Evolutionary conservation across 2,329 filamentous ascomycete species (phyloP).

Genomic region (Salinomyces thailandicus): DNA sequence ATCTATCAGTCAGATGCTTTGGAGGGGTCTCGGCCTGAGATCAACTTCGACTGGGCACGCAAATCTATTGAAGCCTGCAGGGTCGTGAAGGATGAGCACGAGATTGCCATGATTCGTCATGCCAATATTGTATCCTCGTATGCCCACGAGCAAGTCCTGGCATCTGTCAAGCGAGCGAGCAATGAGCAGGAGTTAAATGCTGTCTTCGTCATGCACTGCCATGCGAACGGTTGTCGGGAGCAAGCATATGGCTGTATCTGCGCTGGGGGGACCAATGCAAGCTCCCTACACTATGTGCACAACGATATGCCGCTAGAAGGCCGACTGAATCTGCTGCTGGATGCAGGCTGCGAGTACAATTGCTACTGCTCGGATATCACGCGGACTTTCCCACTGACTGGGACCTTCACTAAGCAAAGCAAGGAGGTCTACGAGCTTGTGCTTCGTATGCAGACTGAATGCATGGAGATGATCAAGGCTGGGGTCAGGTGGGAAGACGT

Average conservation of each 20-base stretch:
- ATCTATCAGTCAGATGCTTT: conserved; percentile 47
- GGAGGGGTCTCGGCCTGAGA: conserved; percentile 55
- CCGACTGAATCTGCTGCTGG: conserved; percentile 71
- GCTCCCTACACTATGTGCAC: conserved; percentile 78
- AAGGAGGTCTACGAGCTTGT: conserved; percentile 53
- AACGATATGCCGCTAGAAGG: conserved; percentile 60
- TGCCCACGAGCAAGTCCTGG: conserved; percentile 66
- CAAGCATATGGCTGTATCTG: conserved; percentile 85
- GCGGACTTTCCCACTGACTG: conserved; percentile 71
- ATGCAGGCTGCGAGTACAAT: conserved; percentile 56
- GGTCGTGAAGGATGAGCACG: conserved; percentile 73
- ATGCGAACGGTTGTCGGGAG: conserved; percentile 63
- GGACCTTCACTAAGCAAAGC: conserved; percentile 59
- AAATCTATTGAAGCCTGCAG: conserved; percentile 68
- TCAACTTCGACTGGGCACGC: conserved; percentile 47
- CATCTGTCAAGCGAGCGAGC: conserved; percentile 48
- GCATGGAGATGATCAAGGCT: conserved; percentile 60
- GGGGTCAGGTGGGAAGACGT: conserved; percentile 73
- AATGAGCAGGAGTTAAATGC: conserved; percentile 81
- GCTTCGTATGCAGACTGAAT: conserved; percentile 73
- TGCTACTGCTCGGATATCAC: conserved; percentile 56
- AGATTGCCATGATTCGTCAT: conserved; percentile 69
- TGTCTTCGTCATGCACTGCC: conserved; percentile 64
- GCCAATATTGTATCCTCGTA: conserved; percentile 71
- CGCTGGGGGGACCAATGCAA: conserved; percentile 66